Evolutionary conservation across 2,329 filamentous ascomycete species (phyloP).

Genomic region (Aspergillus sp.): DNA sequence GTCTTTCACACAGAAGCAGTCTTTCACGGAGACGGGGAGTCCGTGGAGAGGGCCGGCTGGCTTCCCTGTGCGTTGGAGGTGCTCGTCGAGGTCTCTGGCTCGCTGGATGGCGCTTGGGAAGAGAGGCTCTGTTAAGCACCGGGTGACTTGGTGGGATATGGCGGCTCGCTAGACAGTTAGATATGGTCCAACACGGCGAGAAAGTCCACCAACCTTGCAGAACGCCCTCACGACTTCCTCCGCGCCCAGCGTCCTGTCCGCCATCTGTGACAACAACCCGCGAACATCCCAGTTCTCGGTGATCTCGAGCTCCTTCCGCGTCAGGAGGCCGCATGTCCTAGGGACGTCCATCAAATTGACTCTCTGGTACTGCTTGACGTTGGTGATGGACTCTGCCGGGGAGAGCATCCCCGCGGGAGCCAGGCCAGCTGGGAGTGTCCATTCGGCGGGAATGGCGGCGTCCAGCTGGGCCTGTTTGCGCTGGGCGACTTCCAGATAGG

Average conservation of each 20-base stretch:
- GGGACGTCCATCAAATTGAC: slow-evolving; percentile 1
- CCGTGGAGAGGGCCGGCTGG: slow-evolving; percentile 53
- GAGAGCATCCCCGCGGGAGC: slow-evolving; percentile 1
- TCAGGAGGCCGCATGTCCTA: slow-evolving; percentile 34
- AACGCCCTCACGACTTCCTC: slow-evolving; percentile 42
- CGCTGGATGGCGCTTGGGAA: slow-evolving; percentile 41
- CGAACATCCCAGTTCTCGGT: slow-evolving; percentile 35
- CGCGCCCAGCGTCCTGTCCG: slow-evolving; percentile 18
- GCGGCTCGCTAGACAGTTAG: slow-evolving; percentile 22
- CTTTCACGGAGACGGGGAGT: slow-evolving; percentile 47
- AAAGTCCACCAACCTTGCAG: slow-evolving; percentile 29
- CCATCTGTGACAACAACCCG: slow-evolving; percentile 19
- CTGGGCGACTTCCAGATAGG: neutral
- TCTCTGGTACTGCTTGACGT: neutral
- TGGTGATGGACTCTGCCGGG: slow-evolving; percentile 1
- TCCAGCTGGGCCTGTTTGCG: slow-evolving; percentile 1
- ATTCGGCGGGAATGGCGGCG: slow-evolving; percentile 1
- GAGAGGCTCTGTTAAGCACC: slow-evolving; percentile 46
- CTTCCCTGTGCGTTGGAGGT: slow-evolving; percentile 30
- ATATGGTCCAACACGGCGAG: neutral
- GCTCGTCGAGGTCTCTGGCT: slow-evolving; percentile 40
- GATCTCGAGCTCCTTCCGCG: slow-evolving; percentile 39
- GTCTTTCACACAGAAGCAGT: slow-evolving; percentile 40
- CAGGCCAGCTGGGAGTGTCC: neutral
- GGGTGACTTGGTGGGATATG: slow-evolving; percentile 33